Evolutionary conservation across 2,329 filamentous ascomycete genomes (phyloP), one percentile per base, ranked within the genome.

Genomic region (Parafenestella ontariensis): DNA sequence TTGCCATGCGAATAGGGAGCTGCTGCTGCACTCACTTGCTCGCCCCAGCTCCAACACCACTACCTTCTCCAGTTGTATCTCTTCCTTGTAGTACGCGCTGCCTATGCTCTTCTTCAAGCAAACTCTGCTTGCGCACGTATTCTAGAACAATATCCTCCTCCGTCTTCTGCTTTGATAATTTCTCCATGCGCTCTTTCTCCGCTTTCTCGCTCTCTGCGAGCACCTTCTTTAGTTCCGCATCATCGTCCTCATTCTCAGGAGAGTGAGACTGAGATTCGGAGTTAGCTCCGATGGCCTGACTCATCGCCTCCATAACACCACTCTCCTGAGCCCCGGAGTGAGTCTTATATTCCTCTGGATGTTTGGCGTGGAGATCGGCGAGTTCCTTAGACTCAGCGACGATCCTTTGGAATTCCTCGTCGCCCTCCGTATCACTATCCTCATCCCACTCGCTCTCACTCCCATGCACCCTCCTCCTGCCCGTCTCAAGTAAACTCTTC

Each of bases 81-180:
- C 51, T 52, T 5, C 60, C 58, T 20, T 55, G 50, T 34, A 47
- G 15, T 41, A 58, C 39, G 33, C 55, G 59, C 49, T 40, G 49
- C 34, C 65, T 52, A 54, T 68, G 66, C 50, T 70, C 46, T 37
- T 68, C 87, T 75, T 94, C 90, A 0, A 84, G 81, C 37, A 91
- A 70, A 71, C 89, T 92, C 77, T 92, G 89, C 78, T 87, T 89
- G 80, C 89, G 90, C 36, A 92, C 83, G 72, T 91, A 92, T 65
- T 92, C 89, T 70, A 93, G 73, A 8, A 92, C 85, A 53, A 89
- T 86, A 51, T 91, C 85, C 69, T 93, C 89, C 68, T 92, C 89
- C 10, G 77, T 49, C 79, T 73, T 23, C 83, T 81, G 47, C 71
- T 71, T 74, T 72, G 65, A 70, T 55, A 68, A 55, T 54, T 69